A percentile compares a stretch with the other conserved stretches of the same genome.
phyloP scores from a whole-genome alignment of 371 early-diverging fungal genomes.

The Coemansia sp. region DNA sequence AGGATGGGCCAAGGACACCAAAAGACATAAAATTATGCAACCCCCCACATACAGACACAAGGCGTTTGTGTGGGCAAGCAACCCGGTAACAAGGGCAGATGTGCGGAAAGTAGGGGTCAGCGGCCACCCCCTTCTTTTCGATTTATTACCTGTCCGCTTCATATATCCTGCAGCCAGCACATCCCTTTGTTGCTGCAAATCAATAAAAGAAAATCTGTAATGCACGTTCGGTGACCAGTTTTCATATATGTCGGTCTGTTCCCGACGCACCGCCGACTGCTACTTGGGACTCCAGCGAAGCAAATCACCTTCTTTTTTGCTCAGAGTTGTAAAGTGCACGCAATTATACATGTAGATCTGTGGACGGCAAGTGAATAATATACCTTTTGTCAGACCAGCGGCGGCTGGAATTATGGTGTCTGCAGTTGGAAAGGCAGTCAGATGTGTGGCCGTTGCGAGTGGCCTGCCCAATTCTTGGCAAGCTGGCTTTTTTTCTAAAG shows the following conservation, averaged over 20 bases:
- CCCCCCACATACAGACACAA: neutral
- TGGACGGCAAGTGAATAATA: neutral
- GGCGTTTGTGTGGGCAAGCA: conserved; percentile 2
- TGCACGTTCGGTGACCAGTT: neutral
- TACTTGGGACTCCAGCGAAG: neutral
- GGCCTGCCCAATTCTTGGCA: neutral
- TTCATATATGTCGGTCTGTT: neutral
- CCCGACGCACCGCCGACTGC: neutral
- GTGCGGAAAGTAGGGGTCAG: neutral
- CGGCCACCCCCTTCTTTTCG: neutral
- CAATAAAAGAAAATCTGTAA: neutral
- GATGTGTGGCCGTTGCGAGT: neutral
- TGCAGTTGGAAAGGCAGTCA: neutral
- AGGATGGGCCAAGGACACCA: conserved; percentile 10
- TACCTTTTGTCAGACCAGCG: neutral
- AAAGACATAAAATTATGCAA: conserved; percentile 14
- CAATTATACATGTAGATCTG: neutral
- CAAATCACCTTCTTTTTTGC: neutral
- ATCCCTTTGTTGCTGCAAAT: neutral
- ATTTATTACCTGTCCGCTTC: neutral
- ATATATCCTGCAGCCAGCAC: neutral
- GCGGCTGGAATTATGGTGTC: neutral
- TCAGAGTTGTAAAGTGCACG: neutral
- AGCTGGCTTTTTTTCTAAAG: neutral
- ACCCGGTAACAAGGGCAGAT: conserved; percentile 3